These are phyloP conservation scores for Epichloe baconii DNA, from an alignment of 2,329 filamentous ascomycete species.

Conservation along the genomic window DNA sequence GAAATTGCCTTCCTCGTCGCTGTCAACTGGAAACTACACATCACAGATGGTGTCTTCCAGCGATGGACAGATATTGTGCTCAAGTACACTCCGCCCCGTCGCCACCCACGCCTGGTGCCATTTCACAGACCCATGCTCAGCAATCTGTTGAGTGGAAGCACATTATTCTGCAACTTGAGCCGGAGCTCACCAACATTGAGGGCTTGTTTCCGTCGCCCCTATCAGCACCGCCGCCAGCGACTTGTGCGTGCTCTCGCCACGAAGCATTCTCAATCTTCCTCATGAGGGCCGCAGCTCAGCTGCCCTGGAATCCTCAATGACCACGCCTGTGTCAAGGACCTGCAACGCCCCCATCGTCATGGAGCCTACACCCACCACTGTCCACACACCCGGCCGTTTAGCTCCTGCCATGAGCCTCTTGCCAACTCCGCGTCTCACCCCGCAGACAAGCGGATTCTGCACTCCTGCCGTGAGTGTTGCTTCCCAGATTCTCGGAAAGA, in stretches of 20 bases:
- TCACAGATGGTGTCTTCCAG: constrained; percentile 77
- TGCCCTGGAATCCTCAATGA: constrained; percentile 25
- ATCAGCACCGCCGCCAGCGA: constrained; percentile 19
- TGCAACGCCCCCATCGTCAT: constrained; percentile 30
- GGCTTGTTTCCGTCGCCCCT: constrained; percentile 27
- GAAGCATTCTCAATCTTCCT: constrained; percentile 31
- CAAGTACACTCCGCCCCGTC: constrained; percentile 66
- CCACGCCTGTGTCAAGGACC: constrained; percentile 27
- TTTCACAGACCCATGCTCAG: constrained; percentile 28
- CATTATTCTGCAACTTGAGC: constrained; percentile 42
- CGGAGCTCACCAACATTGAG: constrained; percentile 45
- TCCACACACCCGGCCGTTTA: constrained; percentile 31
- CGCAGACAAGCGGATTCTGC: constrained; percentile 40
- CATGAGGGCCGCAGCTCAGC: constrained; percentile 22
- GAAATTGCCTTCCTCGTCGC: constrained; percentile 84
- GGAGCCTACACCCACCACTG: constrained; percentile 32
- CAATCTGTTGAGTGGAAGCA: constrained; percentile 44
- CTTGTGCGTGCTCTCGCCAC: constrained; percentile 25
- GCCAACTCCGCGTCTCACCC: constrained; percentile 46
- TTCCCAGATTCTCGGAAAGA: constrained; percentile 34
- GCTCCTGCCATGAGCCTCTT: constrained; percentile 42
- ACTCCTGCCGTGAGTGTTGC: constrained; percentile 47
- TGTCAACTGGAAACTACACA: constrained; percentile 90
- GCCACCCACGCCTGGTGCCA: constrained; percentile 39
- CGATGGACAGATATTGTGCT: constrained; percentile 90